Conservation (phyloP, 495 filamentous ascomycete species). For the Podospora fimiseda region DNA sequence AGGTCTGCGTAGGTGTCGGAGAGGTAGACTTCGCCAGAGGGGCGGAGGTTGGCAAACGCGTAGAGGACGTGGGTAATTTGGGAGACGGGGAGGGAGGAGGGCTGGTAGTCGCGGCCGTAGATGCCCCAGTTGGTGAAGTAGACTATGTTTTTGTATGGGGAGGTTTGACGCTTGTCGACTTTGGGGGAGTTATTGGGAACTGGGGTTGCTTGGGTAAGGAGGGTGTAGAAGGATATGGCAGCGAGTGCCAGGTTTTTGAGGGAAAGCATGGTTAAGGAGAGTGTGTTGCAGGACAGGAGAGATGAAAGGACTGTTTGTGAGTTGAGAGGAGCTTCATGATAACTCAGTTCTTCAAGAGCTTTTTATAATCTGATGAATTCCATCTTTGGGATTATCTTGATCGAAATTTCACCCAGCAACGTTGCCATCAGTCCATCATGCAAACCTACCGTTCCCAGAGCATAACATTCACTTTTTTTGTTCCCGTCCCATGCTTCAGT, state of each 20-base stretch:
- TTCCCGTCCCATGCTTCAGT: too few species aligned
- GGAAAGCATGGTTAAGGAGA: slow-evolving; percentile 6
- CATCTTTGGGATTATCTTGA: background rate
- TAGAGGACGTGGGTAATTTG: slow-evolving; percentile 86
- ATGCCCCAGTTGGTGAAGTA: slow-evolving; percentile 63
- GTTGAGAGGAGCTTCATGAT: background rate
- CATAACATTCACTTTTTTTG: too few species aligned
- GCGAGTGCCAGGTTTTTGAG: slow-evolving; percentile 14
- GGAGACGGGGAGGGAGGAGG: slow-evolving; percentile 69
- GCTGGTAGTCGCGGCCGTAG: slow-evolving; percentile 75
- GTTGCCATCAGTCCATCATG: background rate
- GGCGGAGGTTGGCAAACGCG: slow-evolving; percentile 78
- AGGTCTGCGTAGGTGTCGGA: slow-evolving; percentile 55
- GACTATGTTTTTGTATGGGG: slow-evolving; percentile 36
- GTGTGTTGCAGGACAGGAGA: background rate
- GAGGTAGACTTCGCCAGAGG: slow-evolving; percentile 71
- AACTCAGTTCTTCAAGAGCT: background rate
- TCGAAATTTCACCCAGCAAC: background rate
- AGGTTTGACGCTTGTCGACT: slow-evolving; percentile 6
- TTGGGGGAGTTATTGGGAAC: background rate
- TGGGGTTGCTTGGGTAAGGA: slow-evolving; percentile 7
- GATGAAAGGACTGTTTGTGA: background rate
- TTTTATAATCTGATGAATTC: background rate
- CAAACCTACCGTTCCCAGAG: too few species aligned
- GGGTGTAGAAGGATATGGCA: slow-evolving; percentile 15